phyloP scores from a whole-genome alignment of 1,284 basidiomycete genomes.

The Sporisorium sorghi region DNA sequence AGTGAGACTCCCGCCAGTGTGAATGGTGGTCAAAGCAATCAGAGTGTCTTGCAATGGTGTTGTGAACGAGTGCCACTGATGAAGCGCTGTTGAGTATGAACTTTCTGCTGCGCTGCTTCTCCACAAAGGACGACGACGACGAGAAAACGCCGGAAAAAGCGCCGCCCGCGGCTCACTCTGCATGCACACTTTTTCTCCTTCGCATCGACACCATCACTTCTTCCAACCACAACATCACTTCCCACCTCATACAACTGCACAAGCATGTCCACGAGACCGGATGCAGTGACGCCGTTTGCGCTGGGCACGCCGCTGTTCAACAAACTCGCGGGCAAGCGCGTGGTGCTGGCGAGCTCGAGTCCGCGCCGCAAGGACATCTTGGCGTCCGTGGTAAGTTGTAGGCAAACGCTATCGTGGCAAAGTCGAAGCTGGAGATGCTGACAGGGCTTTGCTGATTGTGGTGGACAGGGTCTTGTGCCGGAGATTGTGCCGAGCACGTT shows the following conservation, averaged over 20 bases:
- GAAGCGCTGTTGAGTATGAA: not conserved
- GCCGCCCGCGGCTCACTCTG: not conserved
- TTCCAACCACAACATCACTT: not conserved
- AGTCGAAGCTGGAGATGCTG: not conserved
- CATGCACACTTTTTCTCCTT: not conserved
- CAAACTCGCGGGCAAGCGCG: constrained; percentile 60
- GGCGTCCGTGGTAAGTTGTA: constrained; percentile 57
- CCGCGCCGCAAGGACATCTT: constrained; percentile 63
- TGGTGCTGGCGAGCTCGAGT: constrained; percentile 61
- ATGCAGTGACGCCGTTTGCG: constrained; percentile 51
- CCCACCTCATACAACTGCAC: not conserved
- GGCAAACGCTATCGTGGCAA: constrained; percentile 3
- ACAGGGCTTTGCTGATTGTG: not conserved
- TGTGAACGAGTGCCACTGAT: not conserved
- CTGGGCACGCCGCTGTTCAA: constrained; percentile 60
- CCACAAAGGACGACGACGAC: constrained; percentile 1
- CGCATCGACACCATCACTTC: not conserved
- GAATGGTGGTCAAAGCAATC: not conserved
- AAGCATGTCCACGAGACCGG: constrained; percentile 32
- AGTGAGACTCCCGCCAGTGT: not conserved
- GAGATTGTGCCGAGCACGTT: constrained; percentile 91
- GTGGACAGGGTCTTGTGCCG: constrained; percentile 79
- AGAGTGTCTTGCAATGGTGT: not conserved
- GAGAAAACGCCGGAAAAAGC: constrained; percentile 25
- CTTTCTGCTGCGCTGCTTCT: not conserved